Percentiles rank a stretch among this genome's conserved stretches.
Conservation (phyloP, 1,284 basidiomycete species). For the Papiliotrema flavescens region DNA sequence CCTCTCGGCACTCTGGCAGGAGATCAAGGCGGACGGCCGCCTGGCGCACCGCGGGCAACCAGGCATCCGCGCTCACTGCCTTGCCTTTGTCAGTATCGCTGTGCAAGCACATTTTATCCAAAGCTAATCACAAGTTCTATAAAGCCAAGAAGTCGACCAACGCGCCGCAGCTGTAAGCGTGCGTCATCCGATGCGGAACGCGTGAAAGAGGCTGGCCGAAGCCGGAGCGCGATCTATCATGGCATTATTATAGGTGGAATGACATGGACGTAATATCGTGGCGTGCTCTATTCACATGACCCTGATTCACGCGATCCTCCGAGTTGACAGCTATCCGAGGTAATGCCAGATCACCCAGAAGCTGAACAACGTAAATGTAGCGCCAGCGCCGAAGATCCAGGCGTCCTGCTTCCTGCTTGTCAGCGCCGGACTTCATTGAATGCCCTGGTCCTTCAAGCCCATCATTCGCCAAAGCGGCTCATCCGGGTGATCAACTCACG, state of each 20-base stretch:
- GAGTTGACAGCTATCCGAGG: slow-evolving; percentile 58
- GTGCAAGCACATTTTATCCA: neutral
- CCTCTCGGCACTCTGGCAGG: slow-evolving; percentile 8
- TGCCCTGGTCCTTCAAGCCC: too few relatives aligned
- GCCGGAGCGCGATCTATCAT: too few relatives aligned
- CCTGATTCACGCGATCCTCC: neutral
- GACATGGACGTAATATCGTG: too few relatives aligned
- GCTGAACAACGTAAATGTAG: slow-evolving; percentile 79
- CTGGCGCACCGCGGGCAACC: slow-evolving; percentile 18
- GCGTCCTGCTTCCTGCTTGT: slow-evolving; percentile 75
- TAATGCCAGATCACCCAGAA: slow-evolving; percentile 89
- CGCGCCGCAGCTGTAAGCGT: neutral
- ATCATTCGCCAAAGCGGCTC: too few relatives aligned
- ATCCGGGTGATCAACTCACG: slow-evolving; percentile 59
- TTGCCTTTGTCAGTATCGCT: slow-evolving; percentile 24
- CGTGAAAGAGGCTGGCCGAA: too few relatives aligned
- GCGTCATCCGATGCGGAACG: neutral
- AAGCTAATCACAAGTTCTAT: neutral
- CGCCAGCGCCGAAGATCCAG: slow-evolving; percentile 82
- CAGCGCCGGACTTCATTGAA: slow-evolving; percentile 4
- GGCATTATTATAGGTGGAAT: too few relatives aligned
- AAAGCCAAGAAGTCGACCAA: neutral
- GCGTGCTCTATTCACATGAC: too few relatives aligned
- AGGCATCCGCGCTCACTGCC: slow-evolving; percentile 22
- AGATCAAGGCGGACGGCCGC: slow-evolving; percentile 24